Conservation (phyloP, 805 yeast species). For the Starmerella bombi region DNA sequence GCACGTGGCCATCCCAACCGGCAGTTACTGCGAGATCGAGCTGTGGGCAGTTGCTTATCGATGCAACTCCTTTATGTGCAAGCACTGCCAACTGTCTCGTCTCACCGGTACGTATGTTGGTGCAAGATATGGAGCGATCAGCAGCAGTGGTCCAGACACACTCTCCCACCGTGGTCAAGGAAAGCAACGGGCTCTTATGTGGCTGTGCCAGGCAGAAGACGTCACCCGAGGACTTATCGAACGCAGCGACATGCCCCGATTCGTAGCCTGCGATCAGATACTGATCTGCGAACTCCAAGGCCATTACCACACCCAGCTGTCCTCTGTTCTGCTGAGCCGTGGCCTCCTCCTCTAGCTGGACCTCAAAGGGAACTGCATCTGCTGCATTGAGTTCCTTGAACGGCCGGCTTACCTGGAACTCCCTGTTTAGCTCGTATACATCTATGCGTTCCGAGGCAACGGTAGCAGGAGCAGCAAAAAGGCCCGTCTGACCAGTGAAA, state of each 20-base stretch:
- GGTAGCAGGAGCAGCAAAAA: constrained; percentile 51
- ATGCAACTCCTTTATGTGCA: constrained; percentile 23
- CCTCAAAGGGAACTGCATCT: constrained; percentile 8
- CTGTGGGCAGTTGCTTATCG: constrained; percentile 21
- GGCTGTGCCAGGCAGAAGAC: constrained; percentile 5
- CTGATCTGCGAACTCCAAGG: constrained; percentile 39
- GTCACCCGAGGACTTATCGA: constrained; percentile 4
- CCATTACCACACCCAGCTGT: constrained; percentile 42
- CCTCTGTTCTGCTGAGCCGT: constrained; percentile 8
- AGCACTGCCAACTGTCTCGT: constrained; percentile 1
- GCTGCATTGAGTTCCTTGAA: constrained; percentile 12
- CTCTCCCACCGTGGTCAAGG: constrained; percentile 18
- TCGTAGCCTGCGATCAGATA: constrained; percentile 48
- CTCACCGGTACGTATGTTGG: constrained; percentile 16
- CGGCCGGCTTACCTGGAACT: constrained; percentile 16
- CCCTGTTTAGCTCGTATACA: constrained; percentile 34
- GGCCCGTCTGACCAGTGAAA: constrained; percentile 14
- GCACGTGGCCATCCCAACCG: constrained; percentile 32
- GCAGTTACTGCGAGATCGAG: constrained; percentile 22
- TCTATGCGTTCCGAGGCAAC: constrained; percentile 52
- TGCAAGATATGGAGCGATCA: constrained; percentile 17
- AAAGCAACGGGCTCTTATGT: constrained; percentile 27
- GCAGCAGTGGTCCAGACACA: constrained; percentile 26
- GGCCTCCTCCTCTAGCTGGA: constrained; percentile 16
- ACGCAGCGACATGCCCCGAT: constrained; percentile 45